These are phyloP conservation scores for Penicillium simplicissimum DNA, from an alignment of 495 filamentous ascomycete species.

Conservation along the genomic window DNA sequence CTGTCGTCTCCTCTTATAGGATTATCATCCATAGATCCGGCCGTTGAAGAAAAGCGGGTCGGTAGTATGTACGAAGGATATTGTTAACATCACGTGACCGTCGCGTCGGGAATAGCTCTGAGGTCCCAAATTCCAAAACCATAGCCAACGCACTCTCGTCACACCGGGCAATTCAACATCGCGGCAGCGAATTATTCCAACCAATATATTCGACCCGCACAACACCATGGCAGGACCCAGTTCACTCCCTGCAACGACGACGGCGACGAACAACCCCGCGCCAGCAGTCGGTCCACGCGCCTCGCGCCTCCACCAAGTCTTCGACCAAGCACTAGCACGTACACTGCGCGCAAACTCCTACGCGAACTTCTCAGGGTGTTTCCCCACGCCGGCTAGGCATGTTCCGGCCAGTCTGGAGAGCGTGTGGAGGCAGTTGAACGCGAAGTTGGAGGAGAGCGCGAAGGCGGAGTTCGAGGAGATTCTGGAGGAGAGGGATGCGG, in stretches of 20 bases:
- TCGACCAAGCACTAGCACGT: conserved; percentile 64
- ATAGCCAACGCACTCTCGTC: conserved; percentile 1
- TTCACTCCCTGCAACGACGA: conserved; percentile 5
- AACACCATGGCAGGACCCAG: conserved; percentile 22
- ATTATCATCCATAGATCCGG: neutral
- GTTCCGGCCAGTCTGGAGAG: conserved; percentile 65
- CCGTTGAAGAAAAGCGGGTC: neutral
- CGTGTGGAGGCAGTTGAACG: conserved; percentile 71
- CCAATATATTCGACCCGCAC: neutral
- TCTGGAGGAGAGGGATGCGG: conserved; percentile 65
- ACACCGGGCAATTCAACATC: neutral
- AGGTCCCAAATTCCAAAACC: neutral
- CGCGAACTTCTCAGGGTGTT: conserved; percentile 81
- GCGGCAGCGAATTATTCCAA: neutral
- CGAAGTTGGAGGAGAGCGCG: conserved; percentile 61
- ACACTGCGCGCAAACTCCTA: conserved; percentile 74
- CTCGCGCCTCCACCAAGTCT: conserved; percentile 66
- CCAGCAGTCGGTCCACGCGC: conserved; percentile 70
- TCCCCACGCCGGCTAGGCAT: conserved; percentile 74
- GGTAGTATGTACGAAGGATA: too few relatives aligned
- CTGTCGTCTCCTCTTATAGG: neutral
- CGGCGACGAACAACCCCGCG: neutral
- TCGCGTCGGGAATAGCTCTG: conserved; percentile 22
- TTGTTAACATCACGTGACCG: conserved; percentile 19
- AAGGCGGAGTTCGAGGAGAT: conserved; percentile 76